Base-by-base conservation (phyloP, 345 rosid genomes). In the Camelina hispida region DNA sequence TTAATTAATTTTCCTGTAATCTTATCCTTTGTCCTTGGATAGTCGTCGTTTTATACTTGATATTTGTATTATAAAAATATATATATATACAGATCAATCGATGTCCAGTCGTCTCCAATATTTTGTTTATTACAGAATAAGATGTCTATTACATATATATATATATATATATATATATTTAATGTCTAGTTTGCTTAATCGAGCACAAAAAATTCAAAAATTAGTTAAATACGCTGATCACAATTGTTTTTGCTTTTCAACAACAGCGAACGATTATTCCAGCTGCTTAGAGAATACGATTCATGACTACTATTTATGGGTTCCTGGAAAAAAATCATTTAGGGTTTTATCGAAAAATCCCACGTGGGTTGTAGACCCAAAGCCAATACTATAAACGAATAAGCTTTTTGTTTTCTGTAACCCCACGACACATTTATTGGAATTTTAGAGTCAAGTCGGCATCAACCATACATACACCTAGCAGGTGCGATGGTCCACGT, bases 291-390 rank as follows among this genome's bases (percentile, higher is more conserved):
- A 38, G 42, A 38, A 38, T 38, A 38, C 42, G 11, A 9, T 38
- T 10, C 42, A 38, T 9, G 42, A 34, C 9, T 25, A 37, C 40
- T 38, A 38, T 9, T 38, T 9, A 38, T 38, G 38, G 62, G 23
- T 28, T 23, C 28, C 6, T 61, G 51, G 17, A 42, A 63, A 54
- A 12, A 40, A 28, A 46, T n/a, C 3, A 46, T 46, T 43, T 54
- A 63, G 75, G 59, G 54, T 37, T 38, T 42, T 69, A 65, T 62
- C 52, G 17, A 16, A 9, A 50, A 64, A 60, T 52, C 74, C 81
- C 88, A 83, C 85, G 86, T 81, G 88, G 79, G 70, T 15, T 17
- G 2, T 4, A 82, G 86, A 42, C 11, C 76, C 52, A 22, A 18
- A 2, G 1, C 69, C 37, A 3, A 14, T 34, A 43, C 52, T 55